Evolutionary conservation across 176 grass and related monocot species (phyloP).

Genomic region (barley (Hordeum vulgare)): MorexV3_pseudomolecules_assembly NC_058522.1:286899017-286899516

Average conservation of each 20-base stretch:
- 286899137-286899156: background rate
- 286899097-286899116: background rate
- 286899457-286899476: background rate
- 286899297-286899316: constrained; percentile 80
- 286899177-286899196: background rate
- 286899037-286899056: background rate
- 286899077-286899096: background rate
- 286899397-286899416: background rate
- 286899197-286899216: constrained; percentile 14
- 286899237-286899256: constrained; percentile 68
- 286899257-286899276: constrained; percentile 86
- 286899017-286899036: background rate
- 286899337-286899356: constrained; percentile 32
- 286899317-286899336: constrained; percentile 86
- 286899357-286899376: background rate
- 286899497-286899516: background rate
- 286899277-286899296: constrained; percentile 92
- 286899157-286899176: background rate
- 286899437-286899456: background rate
- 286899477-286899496: background rate
- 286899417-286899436: background rate
- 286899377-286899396: background rate
- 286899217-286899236: constrained; percentile 91
- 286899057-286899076: background rate
- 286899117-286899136: background rate